Conservation (phyloP, 2,329 filamentous ascomycete species). For the Chaetomium sp. region DNA sequence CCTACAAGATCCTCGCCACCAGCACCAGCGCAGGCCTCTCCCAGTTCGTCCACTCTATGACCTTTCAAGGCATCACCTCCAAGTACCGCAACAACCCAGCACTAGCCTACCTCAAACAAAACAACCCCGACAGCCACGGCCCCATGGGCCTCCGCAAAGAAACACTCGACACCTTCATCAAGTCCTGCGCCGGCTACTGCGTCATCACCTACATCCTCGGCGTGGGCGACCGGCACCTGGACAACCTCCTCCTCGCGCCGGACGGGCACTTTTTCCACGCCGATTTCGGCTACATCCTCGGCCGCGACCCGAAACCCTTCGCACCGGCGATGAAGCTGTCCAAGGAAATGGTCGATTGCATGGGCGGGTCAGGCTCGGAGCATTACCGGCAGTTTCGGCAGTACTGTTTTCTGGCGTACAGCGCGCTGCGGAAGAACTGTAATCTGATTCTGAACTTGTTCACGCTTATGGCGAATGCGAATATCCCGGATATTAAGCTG, state of each 20-base stretch:
- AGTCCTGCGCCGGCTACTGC: conserved; percentile 94
- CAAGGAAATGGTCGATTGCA: conserved; percentile 97
- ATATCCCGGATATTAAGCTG: conserved; percentile 89
- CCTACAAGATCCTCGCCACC: conserved; percentile 93
- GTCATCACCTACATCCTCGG: conserved; percentile 97
- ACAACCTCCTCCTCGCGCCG: conserved; percentile 86
- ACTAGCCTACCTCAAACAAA: conserved; percentile 76
- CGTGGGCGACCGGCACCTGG: conserved; percentile 90
- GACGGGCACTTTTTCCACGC: conserved; percentile 96
- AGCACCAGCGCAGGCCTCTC: conserved; percentile 83
- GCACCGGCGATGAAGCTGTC: conserved; percentile 95
- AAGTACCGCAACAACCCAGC: conserved; percentile 72
- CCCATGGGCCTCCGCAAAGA: conserved; percentile 85
- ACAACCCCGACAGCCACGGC: conserved; percentile 79
- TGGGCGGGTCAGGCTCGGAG: conserved; percentile 77
- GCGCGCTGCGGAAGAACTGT: conserved; percentile 79
- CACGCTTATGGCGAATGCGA: conserved; percentile 93
- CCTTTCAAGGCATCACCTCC: conserved; percentile 71
- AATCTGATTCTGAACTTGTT: conserved; percentile 94
- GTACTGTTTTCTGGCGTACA: conserved; percentile 93
- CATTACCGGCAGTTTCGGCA: conserved; percentile 88
- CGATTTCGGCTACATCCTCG: conserved; percentile 96
- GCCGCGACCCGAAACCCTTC: conserved; percentile 94
- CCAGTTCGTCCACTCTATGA: conserved; percentile 85
- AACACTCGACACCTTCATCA: conserved; percentile 89